phyloP scores from a whole-genome alignment of 1,284 basidiomycete species.

The Ustilago nuda region DNA sequence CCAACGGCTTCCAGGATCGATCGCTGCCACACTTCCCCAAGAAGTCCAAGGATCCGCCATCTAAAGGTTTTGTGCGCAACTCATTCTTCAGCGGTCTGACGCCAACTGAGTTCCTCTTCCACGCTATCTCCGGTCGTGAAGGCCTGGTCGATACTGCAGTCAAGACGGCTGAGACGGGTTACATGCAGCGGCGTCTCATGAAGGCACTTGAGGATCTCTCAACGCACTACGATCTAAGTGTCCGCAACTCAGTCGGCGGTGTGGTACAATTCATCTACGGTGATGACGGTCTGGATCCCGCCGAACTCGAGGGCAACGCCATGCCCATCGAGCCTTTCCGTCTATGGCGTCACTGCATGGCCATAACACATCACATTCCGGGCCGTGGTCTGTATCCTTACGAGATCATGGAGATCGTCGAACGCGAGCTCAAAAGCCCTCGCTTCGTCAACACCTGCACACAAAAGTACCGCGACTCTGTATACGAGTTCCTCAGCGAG shows the following conservation, averaged over 20 bases:
- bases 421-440: slow-evolving; percentile 74
- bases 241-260: slow-evolving; percentile 92
- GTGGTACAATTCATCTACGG: slow-evolving; percentile 99
- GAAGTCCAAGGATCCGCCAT: slow-evolving; percentile 95
- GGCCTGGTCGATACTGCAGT: slow-evolving; percentile 99
- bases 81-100: slow-evolving; percentile 93
- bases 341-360: slow-evolving; percentile 88
- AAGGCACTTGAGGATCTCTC: slow-evolving; percentile 98
- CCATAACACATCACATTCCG: slow-evolving; percentile 72
- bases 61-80: slow-evolving; percentile 98
- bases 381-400: slow-evolving; percentile 81
- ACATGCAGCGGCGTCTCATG: slow-evolving; percentile 99
- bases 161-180: slow-evolving; percentile 99
- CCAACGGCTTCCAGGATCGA: slow-evolving; percentile 98
- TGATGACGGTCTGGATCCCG: slow-evolving; percentile 96
- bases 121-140: slow-evolving; percentile 98
- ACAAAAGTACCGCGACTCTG: slow-evolving; percentile 80
- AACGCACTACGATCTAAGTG: slow-evolving; percentile 96
- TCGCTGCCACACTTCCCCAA: slow-evolving; percentile 98
- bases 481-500: slow-evolving; percentile 80
- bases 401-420: slow-evolving; percentile 83
- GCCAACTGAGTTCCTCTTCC: slow-evolving; percentile 97
- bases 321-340: slow-evolving; percentile 80
- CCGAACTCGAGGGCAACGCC: slow-evolving; percentile 88
- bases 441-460: slow-evolving; percentile 75